phyloP scores from a whole-genome alignment of 129 eudicot species.

The Helichrysum umbraculigerum region DNA sequence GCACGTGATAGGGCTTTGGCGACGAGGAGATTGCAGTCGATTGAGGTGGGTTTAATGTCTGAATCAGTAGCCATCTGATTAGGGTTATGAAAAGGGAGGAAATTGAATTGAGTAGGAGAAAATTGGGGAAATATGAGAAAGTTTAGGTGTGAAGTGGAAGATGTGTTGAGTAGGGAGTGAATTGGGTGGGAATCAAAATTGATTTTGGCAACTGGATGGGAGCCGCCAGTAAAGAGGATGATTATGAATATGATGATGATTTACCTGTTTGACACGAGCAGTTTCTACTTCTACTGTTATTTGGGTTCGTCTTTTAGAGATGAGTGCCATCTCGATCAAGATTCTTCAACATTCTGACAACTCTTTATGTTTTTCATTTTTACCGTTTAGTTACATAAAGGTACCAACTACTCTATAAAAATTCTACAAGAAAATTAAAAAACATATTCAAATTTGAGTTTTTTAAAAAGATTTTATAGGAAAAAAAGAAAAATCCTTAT shows the following conservation, averaged over 20 bases:
- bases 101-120: neutral
- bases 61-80: slow-evolving; percentile 45
- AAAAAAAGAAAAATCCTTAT: too few species aligned
- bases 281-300: neutral
- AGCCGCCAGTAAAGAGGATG: neutral
- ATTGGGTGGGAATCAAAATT: slow-evolving; percentile 12
- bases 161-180: neutral
- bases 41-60: neutral
- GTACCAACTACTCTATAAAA: too few species aligned
- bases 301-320: too few species aligned
- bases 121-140: neutral
- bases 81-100: neutral
- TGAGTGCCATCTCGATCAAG: too few species aligned
- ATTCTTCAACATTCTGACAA: too few species aligned
- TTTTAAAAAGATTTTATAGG: too few species aligned
- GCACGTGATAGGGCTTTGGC: slow-evolving; percentile 74
- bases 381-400: too few species aligned
- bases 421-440: too few species aligned
- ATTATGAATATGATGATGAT: neutral
- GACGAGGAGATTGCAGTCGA: slow-evolving; percentile 75
- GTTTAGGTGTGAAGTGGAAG: neutral
- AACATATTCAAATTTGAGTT: too few species aligned
- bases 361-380: too few species aligned
- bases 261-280: neutral
- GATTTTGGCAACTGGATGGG: slow-evolving; percentile 15